Percentiles rank a stretch among this genome's conserved stretches.
Evolutionary conservation across 2,329 filamentous ascomycete species (phyloP).

Genomic region (Bimuria novae-zelandiae): DNA sequence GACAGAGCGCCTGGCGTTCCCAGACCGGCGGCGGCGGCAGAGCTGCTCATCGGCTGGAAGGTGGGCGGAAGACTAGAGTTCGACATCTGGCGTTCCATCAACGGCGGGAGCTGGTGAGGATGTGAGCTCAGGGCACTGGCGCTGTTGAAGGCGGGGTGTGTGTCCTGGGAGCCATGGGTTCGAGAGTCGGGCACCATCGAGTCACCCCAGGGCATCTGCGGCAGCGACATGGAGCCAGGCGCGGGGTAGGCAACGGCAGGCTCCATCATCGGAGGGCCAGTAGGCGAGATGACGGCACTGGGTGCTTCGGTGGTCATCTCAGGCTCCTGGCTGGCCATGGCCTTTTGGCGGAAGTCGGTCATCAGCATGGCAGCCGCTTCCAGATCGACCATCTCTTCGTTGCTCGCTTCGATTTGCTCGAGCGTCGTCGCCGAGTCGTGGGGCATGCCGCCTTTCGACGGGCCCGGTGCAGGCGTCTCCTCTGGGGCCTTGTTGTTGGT

Average conservation of each 20-base stretch:
- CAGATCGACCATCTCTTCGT: conserved; percentile 90
- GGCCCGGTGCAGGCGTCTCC: conserved; percentile 60
- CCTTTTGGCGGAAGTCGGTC: conserved; percentile 97
- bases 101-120: conserved; percentile 67
- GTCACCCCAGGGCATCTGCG: conserved; percentile 93
- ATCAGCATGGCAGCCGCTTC: conserved; percentile 98
- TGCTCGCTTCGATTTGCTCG: conserved; percentile 90
- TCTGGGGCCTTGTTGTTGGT: conserved; percentile 69
- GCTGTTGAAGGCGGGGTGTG: conserved; percentile 61
- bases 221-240: conserved; percentile 76
- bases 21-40: conserved; percentile 69
- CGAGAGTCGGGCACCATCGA: conserved; percentile 82
- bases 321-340: conserved; percentile 71
- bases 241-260: conserved; percentile 71
- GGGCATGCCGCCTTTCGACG: conserved; percentile 77
- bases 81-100: conserved; percentile 67
- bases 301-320: conserved; percentile 59
- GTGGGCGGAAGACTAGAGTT: conserved; percentile 62
- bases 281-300: conserved; percentile 74
- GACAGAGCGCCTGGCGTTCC: conserved; percentile 75
- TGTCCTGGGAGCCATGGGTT: conserved; percentile 72
- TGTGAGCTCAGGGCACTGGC: conserved; percentile 62
- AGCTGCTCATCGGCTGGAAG: conserved; percentile 72
- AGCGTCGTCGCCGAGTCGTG: conserved; percentile 79
- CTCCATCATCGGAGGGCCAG: conserved; percentile 74